phyloP scores from a whole-genome alignment of 2,329 filamentous ascomycete species.

The Raffaelea albimanens region DNA sequence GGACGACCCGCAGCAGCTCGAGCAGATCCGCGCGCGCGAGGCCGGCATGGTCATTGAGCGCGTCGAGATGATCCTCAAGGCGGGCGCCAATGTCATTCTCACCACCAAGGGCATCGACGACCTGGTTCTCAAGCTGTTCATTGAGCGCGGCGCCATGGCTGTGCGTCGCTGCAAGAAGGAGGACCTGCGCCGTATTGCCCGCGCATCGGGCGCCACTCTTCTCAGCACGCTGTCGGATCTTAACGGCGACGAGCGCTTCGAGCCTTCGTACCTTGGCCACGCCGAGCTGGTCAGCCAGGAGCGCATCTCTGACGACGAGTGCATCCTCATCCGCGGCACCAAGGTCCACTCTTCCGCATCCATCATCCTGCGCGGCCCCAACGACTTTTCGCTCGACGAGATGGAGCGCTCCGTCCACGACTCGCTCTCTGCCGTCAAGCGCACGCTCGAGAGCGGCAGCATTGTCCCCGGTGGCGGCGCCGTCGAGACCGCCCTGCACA shows the following conservation, averaged over 20 bases:
- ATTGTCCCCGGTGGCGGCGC: conserved; percentile 95
- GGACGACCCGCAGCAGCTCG: conserved; percentile 91
- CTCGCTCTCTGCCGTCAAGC: conserved; percentile 92
- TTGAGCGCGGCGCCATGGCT: conserved; percentile 92
- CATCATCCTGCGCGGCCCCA: conserved; percentile 88
- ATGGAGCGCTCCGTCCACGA: conserved; percentile 99
- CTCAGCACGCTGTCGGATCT: conserved; percentile 90
- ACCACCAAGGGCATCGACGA: conserved; percentile 99
- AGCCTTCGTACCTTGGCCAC: conserved; percentile 76
- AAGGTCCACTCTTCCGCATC: conserved; percentile 91
- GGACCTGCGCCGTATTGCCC: conserved; percentile 89
- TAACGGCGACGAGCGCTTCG: conserved; percentile 96
- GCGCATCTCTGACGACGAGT: conserved; percentile 97
- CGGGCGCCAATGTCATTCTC: conserved; percentile 89
- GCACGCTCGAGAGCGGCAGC: conserved; percentile 90
- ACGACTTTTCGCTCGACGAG: conserved; percentile 95
- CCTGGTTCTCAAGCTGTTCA: conserved; percentile 83
- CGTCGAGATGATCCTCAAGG: conserved; percentile 95
- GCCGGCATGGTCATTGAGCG: conserved; percentile 87
- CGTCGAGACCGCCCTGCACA: conserved; percentile 97
- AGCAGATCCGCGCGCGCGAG: conserved; percentile 92
- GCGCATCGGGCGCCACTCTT: conserved; percentile 87
- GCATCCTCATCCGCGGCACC: conserved; percentile 91
- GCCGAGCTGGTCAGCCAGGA: conserved; percentile 97
- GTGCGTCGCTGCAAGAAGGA: conserved; percentile 98